A percentile compares a stretch with the other conserved stretches of the same genome.
phyloP scores from a whole-genome alignment of 768 basidiomycete species.

The Russula lepida region DNA sequence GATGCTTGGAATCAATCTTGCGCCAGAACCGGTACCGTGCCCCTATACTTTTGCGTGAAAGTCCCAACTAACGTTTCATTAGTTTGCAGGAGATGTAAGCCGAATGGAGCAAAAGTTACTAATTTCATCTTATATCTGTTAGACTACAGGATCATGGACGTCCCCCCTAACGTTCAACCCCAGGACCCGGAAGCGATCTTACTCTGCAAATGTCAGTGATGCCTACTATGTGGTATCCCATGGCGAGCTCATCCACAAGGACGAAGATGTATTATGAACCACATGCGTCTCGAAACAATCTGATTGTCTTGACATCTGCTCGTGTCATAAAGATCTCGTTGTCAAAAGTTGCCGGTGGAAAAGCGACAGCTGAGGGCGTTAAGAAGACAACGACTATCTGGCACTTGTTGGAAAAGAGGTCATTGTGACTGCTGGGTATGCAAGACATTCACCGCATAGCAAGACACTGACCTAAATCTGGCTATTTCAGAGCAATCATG shows the following conservation, averaged over 20 bases:
- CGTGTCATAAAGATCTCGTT: conserved; percentile 9
- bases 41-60: neutral
- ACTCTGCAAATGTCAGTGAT: conserved; percentile 15
- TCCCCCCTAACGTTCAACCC: conserved; percentile 5
- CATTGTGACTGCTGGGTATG: conserved; percentile 19
- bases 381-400: conserved; percentile 3
- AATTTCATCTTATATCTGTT: neutral
- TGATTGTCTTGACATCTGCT: conserved; percentile 20
- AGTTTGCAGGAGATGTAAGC: conserved; percentile 18
- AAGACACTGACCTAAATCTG: neutral
- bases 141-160: conserved; percentile 12
- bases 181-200: conserved; percentile 5
- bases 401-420: conserved; percentile 13
- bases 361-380: conserved; percentile 9
- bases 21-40: conserved; percentile 4
- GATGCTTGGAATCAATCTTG: neutral
- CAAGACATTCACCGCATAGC: neutral
- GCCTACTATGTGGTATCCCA: too few relatives aligned
- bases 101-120: neutral
- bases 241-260: neutral
- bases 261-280: conserved; percentile 22
- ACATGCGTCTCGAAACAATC: conserved; percentile 20
- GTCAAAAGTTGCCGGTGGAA: neutral
- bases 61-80: neutral
- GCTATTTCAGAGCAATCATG: conserved; percentile 2